Evolutionary conservation across 805 yeast genomes (phyloP), one percentile per base, ranked within the genome.

Genomic region (Cyberlindnera americana): DNA sequence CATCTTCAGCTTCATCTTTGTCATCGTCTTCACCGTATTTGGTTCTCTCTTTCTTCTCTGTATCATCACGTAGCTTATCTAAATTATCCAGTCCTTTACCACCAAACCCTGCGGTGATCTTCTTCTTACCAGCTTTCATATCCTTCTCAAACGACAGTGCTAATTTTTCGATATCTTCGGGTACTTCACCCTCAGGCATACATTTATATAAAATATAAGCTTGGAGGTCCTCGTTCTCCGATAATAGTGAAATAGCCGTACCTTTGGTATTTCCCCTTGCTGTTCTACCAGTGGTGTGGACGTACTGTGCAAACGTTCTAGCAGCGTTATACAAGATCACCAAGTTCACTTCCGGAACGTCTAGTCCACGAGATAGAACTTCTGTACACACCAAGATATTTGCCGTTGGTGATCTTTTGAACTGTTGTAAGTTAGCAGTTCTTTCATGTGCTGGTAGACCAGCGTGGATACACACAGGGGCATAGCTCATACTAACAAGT

Each of bases 201-300:
- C 69, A 66, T 37, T 66, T 69, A 11, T 49, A 57, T 24, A 81
- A 52, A 35, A 72, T 70, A 59, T 85, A 66, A 0, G 95, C 87
- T 45, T 78, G 78, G 0, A 83, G 77, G 14, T 89, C 68, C 55
- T 84, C 95, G 16, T 65, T 64, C 0, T 73, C 65, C 1, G 79
- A 66, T 5, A 93, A 66, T 48, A 91, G 75, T 0, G 97, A 84
- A 4, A 88, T 67, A n/a, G 83, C 83, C 2, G 67, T 67, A 3
- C 99, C 99, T 70, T 75, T 55, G 3, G 62, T 65, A 25, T 72
- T 72, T 2, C 97, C 98, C 44, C 99, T 70, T 0, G 97, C 99
- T 0, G 99, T 93, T 42, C 99, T 69, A 0, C 99, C 99, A 1
- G 90, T 95, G 8, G 98, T 73, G 63, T 93, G 99, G 11, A 93